Evolutionary conservation across 768 basidiomycete species (phyloP), one percentile per base, ranked within the genome.

Genomic region (Termitomyces sp.): DNA sequence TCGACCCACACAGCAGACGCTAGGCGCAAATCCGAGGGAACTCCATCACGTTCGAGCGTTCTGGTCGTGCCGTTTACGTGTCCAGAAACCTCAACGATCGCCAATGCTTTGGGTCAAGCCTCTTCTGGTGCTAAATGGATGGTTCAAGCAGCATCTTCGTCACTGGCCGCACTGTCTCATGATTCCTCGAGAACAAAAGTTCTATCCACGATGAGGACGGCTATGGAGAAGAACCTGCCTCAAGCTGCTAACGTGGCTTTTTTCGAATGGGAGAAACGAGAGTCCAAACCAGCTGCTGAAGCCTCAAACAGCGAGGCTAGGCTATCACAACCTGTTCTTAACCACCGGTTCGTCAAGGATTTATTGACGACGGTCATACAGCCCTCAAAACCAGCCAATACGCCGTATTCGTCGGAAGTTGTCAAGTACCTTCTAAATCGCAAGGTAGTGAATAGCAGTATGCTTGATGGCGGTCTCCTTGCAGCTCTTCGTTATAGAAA

Each of bases 381-480:
- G 53, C 73, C 77, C 2, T 67, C 76, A 24, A 74, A 65, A 65
- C 64, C 70, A 18, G 62, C 69, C 14, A 69, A 74, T 30, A 61
- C 67, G 7, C 71, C 72, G 22, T 86, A 88, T 65, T 76, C 87
- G 5, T 74, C 82, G 0, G 82, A 83, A 54, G 76, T 87, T 47
- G 69, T 85, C 11, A 74, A 73, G 46, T 75, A 78, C 66, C 74
- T 92, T n/a, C 72, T 93, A 4, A 74, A 83, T 65, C 75, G 72
- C 52, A 71, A 77, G 3, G 74, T 80, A 2, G 79, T 90, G 14
- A 83, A 79, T 55, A 76, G 80, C 44, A 76, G 73, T 30, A 89
- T 91, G 87, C 64, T 89, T 10, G 71, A 81, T 6, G 80, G 78
- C 13, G 85, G 83, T 3, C 68, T 92, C 18, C 63, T 92, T 38